Evolutionary conservation across 1,139 yeast species (phyloP).

Genomic region (Kurtzmaniella quercitrusa): DNA sequence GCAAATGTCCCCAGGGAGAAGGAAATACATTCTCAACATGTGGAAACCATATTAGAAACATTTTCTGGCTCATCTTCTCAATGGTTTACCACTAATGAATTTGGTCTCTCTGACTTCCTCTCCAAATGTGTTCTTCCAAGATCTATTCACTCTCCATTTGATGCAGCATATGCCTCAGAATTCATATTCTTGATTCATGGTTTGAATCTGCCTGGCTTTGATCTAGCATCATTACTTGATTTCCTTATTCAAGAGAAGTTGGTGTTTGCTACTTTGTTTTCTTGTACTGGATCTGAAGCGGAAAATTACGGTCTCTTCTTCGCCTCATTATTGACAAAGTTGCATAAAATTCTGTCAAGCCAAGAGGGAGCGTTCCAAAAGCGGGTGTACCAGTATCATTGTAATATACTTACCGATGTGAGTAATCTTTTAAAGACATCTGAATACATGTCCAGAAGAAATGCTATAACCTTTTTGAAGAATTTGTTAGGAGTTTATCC

Average conservation of each 20-base stretch:
- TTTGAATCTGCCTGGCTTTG: conserved; percentile 38
- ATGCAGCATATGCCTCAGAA: conserved; percentile 68
- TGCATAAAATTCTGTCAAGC: conserved; percentile 38
- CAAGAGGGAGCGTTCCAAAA: conserved; percentile 32
- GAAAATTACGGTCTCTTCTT: conserved; percentile 80
- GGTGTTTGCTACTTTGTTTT: conserved; percentile 57
- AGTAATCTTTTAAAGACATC: conserved; percentile 46
- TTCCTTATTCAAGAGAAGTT: conserved; percentile 47
- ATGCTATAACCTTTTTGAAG: conserved; percentile 74
- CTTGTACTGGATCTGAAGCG: conserved; percentile 73
- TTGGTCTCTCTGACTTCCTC: conserved; percentile 31
- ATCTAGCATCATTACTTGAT: conserved; percentile 42
- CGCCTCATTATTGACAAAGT: conserved; percentile 47
- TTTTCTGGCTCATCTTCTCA: conserved; percentile 13
- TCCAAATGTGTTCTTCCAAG: conserved; percentile 75
- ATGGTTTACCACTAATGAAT: conserved; percentile 23
- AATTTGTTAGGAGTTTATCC: conserved; percentile 67
- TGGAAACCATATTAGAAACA: conserved; percentile 10
- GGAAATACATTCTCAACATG: conserved; percentile 28
- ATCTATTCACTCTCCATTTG: conserved; percentile 74
- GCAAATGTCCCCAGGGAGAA: conserved; percentile 24
- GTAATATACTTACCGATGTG: conserved; percentile 42
- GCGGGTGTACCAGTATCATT: conserved; percentile 54
- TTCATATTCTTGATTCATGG: conserved; percentile 54
- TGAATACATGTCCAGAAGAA: conserved; percentile 79